Evolutionary conservation across 2,329 filamentous ascomycete genomes (phyloP), one percentile per base, ranked within the genome.

Genomic region (Diaporthe sp.): DNA sequence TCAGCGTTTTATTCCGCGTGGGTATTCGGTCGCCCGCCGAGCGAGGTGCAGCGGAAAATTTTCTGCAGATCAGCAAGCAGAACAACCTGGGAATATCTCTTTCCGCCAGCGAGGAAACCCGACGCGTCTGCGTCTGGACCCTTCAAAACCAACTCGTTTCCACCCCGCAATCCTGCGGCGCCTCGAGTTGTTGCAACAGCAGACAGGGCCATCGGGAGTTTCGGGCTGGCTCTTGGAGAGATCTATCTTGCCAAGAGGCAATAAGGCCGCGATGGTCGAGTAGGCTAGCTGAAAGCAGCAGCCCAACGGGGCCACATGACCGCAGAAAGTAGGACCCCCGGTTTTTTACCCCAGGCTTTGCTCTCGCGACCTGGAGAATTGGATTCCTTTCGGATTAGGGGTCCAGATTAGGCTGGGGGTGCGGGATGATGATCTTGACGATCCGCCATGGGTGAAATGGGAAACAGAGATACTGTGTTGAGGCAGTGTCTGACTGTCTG

Each of bases 331-430:
- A 9, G 38, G 9, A 42, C 22, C 71, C 74, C 71, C 57, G 28
- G 55, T 64, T 35, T 60, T 57, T 52, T 67, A 74, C 74, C 74
- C 71, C 71, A 54, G 74, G 47, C 42, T 71, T 54, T 40, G 38
- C n/a, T 52, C 4, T 68, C 25, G 52, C 54, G 47, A 60, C 66
- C 52, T 74, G 66, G 72, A 58, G 38, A 40, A 68, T 54, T 50
- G 30, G 47, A 38, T 45, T 61, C 28, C 67, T 54, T 61, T 45
- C 28, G 38, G 22, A 35, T 50, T 54, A 68, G 54, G 74, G 67
- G 52, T 68, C 74, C 71, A 71, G 67, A 47, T 75, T 55, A 30
- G 47, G n/a, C 54, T 66, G 69, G 69, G 73, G 73, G 52, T 50
- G 38, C 47, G 64, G 64, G 64, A 68, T 54, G 64, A 68, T 68